Base-by-base conservation (phyloP, 345 rosid genomes). In the Boechera divaricarpa region DNA sequence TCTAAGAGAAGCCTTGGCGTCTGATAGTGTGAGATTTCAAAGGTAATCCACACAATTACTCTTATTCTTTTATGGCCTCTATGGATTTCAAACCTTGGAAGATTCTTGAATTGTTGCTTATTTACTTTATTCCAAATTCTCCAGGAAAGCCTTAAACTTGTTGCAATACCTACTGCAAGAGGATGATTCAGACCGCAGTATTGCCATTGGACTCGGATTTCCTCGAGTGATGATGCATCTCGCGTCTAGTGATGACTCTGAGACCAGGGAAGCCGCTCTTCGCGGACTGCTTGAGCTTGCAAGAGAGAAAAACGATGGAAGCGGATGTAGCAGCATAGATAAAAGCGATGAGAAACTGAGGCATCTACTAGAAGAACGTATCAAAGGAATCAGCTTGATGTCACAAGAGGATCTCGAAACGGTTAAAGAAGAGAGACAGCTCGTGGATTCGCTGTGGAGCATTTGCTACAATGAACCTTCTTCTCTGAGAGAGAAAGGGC, bases 91-190 rank as follows among this genome's bases (percentile, higher is more conserved):
- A 61, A 73, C 13, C 33, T 33, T 8, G 3, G 15, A 70, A 36
- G 38, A 35, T 32, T 45, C 44, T 29, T 57, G 15, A 57, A 33
- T 7, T 36, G 44, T 48, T 44, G 10, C 29, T 13, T 60, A 35
- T 32, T 21, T 5, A 4, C 16, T 6, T n/a, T 9, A 6, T 24
- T 75, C 5, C 21, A 7, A 33, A 33, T 69, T 68, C 65, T 68
- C 7, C 97, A 94, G 98, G 90, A 95, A 89, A 84, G 99, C 96
- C 16, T 82, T 95, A 69, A 87, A 92, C 86, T 83, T 95, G 92
- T 84, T 92, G 77, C 91, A 92, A 44, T 95, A 91, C 82, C 90
- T 92, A 7, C 76, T 91, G 54, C 91, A 83, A 5, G 99, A 89
- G 83, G 89, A 91, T 73, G 67, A 75, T 31, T 83, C 93, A 32